Evolutionary conservation across 331 rosid species (phyloP).

Genomic region (Rosa hybrid): DNA sequence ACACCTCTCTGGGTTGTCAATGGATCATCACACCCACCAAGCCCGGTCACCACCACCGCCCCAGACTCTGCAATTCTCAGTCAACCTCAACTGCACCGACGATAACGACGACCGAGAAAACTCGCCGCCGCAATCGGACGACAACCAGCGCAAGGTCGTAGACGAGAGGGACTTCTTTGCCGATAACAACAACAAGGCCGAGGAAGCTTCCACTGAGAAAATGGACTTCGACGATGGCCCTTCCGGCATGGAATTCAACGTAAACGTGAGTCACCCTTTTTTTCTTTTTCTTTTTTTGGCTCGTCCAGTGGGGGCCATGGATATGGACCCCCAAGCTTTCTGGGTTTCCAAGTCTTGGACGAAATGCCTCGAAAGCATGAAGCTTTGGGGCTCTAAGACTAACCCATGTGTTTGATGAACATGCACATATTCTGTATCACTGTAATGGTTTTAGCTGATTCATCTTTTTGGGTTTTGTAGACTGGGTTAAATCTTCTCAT

Average conservation of each 20-base stretch:
- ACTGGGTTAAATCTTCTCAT: constrained; percentile 74
- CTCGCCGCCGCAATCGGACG: constrained; percentile 26
- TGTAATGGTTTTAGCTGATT: neutral
- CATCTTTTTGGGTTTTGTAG: constrained; percentile 23
- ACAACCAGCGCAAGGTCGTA: constrained; percentile 35
- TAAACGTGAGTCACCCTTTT: constrained; percentile 47
- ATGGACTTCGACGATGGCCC: constrained; percentile 26
- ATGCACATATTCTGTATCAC: neutral
- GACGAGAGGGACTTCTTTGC: constrained; percentile 74
- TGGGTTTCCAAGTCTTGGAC: neutral
- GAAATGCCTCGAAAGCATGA: neutral
- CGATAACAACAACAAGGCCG: neutral
- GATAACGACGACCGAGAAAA: constrained; percentile 5
- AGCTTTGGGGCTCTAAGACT: neutral
- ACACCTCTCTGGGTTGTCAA: neutral
- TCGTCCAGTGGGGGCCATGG: neutral
- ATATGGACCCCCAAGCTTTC: neutral
- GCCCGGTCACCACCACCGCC: constrained; percentile 21
- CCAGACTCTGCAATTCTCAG: constrained; percentile 44
- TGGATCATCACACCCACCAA: neutral
- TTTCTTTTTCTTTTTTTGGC: neutral
- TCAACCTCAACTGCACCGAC: constrained; percentile 49
- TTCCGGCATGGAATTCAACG: constrained; percentile 31
- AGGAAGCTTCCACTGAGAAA: constrained; percentile 3
- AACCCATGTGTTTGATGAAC: neutral